Evolutionary conservation across 208 protist genomes (phyloP).

Genomic region (Trypanosoma avium): DNA sequence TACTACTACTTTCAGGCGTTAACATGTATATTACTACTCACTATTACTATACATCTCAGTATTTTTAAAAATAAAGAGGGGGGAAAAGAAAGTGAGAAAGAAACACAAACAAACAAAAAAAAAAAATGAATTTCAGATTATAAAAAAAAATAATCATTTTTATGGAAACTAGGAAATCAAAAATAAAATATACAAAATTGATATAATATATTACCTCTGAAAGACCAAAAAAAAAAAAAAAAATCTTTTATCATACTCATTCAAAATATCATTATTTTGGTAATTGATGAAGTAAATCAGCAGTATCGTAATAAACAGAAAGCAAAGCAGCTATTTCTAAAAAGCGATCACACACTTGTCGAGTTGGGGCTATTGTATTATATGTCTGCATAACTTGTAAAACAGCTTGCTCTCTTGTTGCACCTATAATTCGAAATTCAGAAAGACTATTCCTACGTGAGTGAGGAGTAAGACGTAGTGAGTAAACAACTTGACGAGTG

Average conservation of each 20-base stretch:
- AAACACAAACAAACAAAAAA: neutral
- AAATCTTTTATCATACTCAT: neutral
- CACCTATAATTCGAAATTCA: conserved; percentile 65
- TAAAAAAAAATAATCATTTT: neutral
- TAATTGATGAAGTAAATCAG: conserved; percentile 35
- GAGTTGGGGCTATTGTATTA: conserved; percentile 54
- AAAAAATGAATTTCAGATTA: no score
- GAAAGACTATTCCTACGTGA: conserved; percentile 69
- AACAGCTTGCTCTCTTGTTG: conserved; percentile 61
- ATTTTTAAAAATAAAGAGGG: conserved; percentile 22
- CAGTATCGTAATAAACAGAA: conserved; percentile 78
- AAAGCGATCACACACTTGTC: conserved; percentile 62
- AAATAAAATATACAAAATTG: no score
- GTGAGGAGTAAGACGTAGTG: conserved; percentile 53
- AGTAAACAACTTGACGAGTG: conserved; percentile 50
- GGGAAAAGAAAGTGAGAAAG: conserved; percentile 8
- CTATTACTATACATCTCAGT: neutral
- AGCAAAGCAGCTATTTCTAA: conserved; percentile 74
- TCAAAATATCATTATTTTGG: conserved; percentile 14
- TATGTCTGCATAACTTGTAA: conserved; percentile 81
- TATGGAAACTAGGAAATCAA: no score
- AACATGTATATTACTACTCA: neutral
- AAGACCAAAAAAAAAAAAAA: neutral
- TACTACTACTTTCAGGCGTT: neutral
- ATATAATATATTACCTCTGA: neutral